These are phyloP conservation scores for Heteromeles arbutifolia DNA, from an alignment of 306 rosid species.

Conservation along the genomic window DNA sequence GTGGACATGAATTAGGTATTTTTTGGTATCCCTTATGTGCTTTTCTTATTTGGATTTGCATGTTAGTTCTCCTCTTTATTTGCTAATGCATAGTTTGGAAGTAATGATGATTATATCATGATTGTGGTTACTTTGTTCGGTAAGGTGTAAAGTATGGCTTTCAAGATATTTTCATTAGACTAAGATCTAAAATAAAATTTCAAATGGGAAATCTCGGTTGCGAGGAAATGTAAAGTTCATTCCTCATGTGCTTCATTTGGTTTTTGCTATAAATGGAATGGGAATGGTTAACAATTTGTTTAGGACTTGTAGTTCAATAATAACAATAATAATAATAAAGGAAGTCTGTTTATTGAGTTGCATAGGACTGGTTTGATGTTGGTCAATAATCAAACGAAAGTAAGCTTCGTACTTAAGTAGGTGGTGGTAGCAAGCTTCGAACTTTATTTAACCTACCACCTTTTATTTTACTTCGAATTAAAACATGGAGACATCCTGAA, in stretches of 20 bases:
- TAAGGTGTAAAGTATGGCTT: not conserved
- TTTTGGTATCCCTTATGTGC: not conserved
- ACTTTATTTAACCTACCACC: not conserved
- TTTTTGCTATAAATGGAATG: not conserved
- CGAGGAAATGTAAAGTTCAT: not conserved
- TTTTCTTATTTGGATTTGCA: not conserved
- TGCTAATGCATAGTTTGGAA: not conserved
- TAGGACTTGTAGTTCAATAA: not conserved
- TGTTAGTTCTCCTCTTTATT: not conserved
- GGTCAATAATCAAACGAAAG: not conserved
- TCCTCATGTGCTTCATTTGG: not conserved
- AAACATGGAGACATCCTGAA: not conserved
- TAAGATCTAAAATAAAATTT: not conserved
- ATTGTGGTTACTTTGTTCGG: not conserved
- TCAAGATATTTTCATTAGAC: not conserved
- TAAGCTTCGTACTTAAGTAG: not conserved
- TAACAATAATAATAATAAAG: not conserved
- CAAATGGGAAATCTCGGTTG: not conserved
- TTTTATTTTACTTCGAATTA: not conserved
- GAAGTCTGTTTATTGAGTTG: not conserved
- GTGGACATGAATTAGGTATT: not conserved
- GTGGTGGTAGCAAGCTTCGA: not conserved
- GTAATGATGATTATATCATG: not conserved
- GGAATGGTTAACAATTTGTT: not conserved
- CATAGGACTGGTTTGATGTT: not conserved